Conservation (phyloP, 2,329 filamentous ascomycete species). For the Amesomyces nigricolor region DNA sequence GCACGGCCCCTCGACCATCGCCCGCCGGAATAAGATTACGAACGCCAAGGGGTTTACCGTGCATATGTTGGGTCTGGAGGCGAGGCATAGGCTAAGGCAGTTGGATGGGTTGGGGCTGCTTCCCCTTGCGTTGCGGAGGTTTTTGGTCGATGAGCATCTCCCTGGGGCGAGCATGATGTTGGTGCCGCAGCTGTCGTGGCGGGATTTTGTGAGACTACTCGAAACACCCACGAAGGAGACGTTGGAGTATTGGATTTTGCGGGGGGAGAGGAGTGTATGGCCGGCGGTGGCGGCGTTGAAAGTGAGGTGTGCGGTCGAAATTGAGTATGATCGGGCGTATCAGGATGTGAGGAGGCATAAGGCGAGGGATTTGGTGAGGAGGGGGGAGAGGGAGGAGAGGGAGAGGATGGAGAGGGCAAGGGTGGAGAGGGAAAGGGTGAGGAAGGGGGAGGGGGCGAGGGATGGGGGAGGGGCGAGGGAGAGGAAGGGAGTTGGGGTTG, state of each 20-base stretch:
- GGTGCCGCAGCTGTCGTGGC: constrained; percentile 68
- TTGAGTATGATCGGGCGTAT: constrained; percentile 81
- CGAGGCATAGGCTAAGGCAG: constrained; percentile 75
- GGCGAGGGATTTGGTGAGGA: constrained; percentile 35
- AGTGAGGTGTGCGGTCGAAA: constrained; percentile 77
- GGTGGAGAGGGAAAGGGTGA: neutral
- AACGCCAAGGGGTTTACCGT: constrained; percentile 55
- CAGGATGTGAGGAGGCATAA: constrained; percentile 65
- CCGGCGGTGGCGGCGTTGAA: constrained; percentile 77
- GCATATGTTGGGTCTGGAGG: constrained; percentile 66
- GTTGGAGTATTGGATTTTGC: constrained; percentile 77
- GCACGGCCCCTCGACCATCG: constrained; percentile 63
- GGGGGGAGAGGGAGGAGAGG: constrained; percentile 21
- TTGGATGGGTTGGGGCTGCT: constrained; percentile 72
- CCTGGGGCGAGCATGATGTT: constrained; percentile 74
- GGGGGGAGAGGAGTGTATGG: constrained; percentile 86
- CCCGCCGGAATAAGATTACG: constrained; percentile 52
- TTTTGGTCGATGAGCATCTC: constrained; percentile 76
- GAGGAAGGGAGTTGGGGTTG: neutral
- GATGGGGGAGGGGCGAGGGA: neutral
- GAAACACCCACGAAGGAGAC: constrained; percentile 72
- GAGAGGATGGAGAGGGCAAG: neutral
- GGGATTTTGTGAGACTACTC: constrained; percentile 73
- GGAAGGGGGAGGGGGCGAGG: neutral
- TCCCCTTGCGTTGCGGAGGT: constrained; percentile 62